Base-by-base conservation (phyloP, 228 moss, liverwort and hornwort genomes). In the Sphagnum magellanicum region DNA sequence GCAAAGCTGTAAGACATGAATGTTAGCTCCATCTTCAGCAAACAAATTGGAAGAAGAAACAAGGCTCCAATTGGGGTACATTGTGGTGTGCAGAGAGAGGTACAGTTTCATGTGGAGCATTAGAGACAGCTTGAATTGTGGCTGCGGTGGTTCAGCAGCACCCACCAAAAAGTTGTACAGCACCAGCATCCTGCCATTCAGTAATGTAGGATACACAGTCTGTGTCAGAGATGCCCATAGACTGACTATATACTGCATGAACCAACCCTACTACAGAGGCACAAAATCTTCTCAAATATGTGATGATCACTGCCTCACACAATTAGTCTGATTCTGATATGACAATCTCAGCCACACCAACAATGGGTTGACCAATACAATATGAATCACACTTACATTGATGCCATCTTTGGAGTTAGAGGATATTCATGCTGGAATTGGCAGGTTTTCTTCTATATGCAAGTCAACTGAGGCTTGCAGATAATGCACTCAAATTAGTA, bases 361-460 rank as follows among this genome's bases (percentile, higher is more conserved):
- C 12, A 55, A 8, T 55, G 8, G 55, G 55, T 55, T 12, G 9
- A 4, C 9, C 1, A 55, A 55, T 3, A 12, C 9, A 12, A 69
- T 89, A 75, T 16, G 85, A 66, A 71, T 98, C 98, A 48, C 98
- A 91, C 64, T 87, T 78, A 94, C 94, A 74, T 90, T 87, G 50
- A 79, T 71, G 49, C 94, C 98, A 79, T 98, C 90, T 74, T 90
- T 89, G 4, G 93, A 93, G 77, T 88, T 98, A 61, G 85, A 98
- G 10, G 94, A 90, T 63, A 92, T 60, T 85, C 88, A 98, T 60
- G 92, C 85, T 50, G 94, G 94, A 17, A 81, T 70, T 71, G 72
- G 74, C 59, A 92, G 60, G 49, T 87, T 79, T 67, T 90, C 87
- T 73, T 98, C 98, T 65, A 89, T 81, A 68, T 93, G 71, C 60